Percentiles rank a stretch among this genome's conserved stretches.
Conservation (phyloP, 2,329 filamentous ascomycete genomes). For the Capronia epimyces region DNA sequence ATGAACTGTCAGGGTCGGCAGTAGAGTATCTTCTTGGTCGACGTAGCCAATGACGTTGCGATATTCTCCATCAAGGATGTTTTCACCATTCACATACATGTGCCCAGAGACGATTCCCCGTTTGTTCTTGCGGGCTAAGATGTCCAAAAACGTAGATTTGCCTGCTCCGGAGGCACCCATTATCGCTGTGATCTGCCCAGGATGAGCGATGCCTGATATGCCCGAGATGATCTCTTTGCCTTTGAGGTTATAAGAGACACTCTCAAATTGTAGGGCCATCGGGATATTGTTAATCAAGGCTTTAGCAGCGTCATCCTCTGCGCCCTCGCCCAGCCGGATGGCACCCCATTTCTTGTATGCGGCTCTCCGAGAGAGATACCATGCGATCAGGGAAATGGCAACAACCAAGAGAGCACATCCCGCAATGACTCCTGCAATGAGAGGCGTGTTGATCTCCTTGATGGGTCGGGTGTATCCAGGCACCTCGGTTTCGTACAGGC, state of each 20-base stretch:
- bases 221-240: constrained; percentile 77
- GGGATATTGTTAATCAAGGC: constrained; percentile 90
- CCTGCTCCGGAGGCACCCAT: constrained; percentile 98
- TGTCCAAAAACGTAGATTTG: constrained; percentile 95
- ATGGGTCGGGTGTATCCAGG: constrained; percentile 84
- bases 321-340: constrained; percentile 75
- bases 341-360: constrained; percentile 57
- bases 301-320: constrained; percentile 78
- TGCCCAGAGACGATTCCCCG: constrained; percentile 70
- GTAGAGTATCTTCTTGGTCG: constrained; percentile 95
- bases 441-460: constrained; percentile 92
- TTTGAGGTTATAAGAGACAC: constrained; percentile 80
- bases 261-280: constrained; percentile 78
- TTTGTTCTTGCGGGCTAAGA: constrained; percentile 95
- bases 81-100: constrained; percentile 91
- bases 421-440: constrained; percentile 91
- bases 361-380: constrained; percentile 78
- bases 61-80: constrained; percentile 76
- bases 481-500: constrained; percentile 84
- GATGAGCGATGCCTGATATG: constrained; percentile 80
- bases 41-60: constrained; percentile 92
- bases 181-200: constrained; percentile 92
- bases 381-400: constrained; percentile 73
- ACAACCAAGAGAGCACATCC: constrained; percentile 80
- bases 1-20: constrained; percentile 92